Base-by-base conservation (phyloP, 306 rosid species). In the Boehmeria nivea region DNA sequence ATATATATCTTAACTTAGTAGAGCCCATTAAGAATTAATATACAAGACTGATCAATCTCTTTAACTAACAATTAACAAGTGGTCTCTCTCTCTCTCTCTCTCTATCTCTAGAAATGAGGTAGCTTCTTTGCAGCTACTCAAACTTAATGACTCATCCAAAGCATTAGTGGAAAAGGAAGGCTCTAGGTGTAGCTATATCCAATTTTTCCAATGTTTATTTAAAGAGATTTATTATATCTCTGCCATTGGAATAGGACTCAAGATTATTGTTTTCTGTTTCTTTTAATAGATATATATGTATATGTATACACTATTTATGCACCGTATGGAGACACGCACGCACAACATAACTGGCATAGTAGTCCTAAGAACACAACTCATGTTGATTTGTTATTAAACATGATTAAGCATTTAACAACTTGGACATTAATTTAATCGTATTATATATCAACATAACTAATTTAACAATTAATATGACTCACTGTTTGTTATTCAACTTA, bases 171-270 rank as follows among this genome's bases (percentile, higher is more conserved):
- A 14, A 51, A 63, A 28, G 8, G n/a, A 38, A 15, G 47, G n/a
- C 53, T 63, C 47, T 59, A 59, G 61, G 65, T 44, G 17, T 19
- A 51, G 61, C 52, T 24, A 45, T 60, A 34, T 51, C 65, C 23
- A 59, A 24, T 52, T 60, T 36, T 61, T 54, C 50, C 40, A 53
- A 50, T 8, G 43, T 15, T 17, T 36, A 57, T 49, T 71, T 51
- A 64, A 58, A 52, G 71, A 71, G 55, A 63, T 34, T 58, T 36
- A 63, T 54, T 46, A 18, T 49, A 39, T 34, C 42, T 58, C 42
- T 58, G 22, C 34, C 8, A 14, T 22, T 17, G 22, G 60, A 37
- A 51, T 17, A 23, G n/a, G 58, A 62, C 27, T 31, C 59, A 31
- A 17, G 44, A 31, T n/a, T 17, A 16, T 7, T 12, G 40, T 33